Base-by-base conservation (phyloP, 306 rosid genomes). In the Elaeagnus macrophylla region DNA sequence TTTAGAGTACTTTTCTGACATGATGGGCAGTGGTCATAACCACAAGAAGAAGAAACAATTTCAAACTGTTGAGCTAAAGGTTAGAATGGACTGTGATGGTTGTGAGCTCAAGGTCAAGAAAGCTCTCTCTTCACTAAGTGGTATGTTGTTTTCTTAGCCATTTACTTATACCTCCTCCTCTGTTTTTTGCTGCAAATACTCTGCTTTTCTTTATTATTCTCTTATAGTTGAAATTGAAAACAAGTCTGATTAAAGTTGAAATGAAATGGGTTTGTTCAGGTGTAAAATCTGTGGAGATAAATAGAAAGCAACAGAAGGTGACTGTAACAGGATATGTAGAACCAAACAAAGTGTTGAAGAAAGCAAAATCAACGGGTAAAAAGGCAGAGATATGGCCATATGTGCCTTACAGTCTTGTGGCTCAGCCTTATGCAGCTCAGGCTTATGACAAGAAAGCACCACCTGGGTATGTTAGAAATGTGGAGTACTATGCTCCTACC, bases 51-150 rank as follows among this genome's bases (percentile, higher is more conserved):
- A 65, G 81, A 87, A 82, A 71, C 93, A 84, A 72, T 71, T 82
- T 9, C 89, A 80, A 38, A 87, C 95, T 0, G 96, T 91, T 54
- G 99, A 91, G 68, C 71, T 91, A 17, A 93, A 87, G 70, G 88
- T 87, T 54, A 80, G 94, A 59, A 93, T 93, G 96, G 99, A 93
- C 76, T 93, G 96, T 81, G 96, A 91, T 69, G 99, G 99, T 25
- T 93, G 99, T 80, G 99, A 84, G 76, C 89, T 87, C 10, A 87
- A 93, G 85, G 86, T 93, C 72, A 93, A 84, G 81, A 87, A 87
- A 39, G 72, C 88, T n/a, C 88, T 93, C 54, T 80, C 93, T 58
- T 77, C 95, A 15, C 65, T 86, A 41, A 83, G 73, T 65, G 97
- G 95, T 83, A 72, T 57, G 64, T 58, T n/a, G 12, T 60, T 56